Evolutionary conservation across 352 stramenopile species (phyloP).

Genomic region (Phytophthora pistaciae): DNA sequence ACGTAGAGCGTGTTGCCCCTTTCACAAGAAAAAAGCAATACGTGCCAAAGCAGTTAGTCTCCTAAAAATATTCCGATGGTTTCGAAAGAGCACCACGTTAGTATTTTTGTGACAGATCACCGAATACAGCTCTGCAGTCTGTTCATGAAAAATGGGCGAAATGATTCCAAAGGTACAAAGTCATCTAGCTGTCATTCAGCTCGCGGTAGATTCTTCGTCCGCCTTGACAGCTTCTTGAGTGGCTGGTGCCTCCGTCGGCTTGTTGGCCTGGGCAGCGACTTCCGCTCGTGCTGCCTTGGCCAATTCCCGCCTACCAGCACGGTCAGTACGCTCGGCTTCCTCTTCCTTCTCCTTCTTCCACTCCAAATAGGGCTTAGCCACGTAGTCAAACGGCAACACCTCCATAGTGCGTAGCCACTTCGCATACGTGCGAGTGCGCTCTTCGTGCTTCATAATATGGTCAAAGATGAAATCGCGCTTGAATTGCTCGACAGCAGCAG

Average conservation of each 20-base stretch:
- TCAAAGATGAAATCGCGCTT: slow-evolving; percentile 83
- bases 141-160: slow-evolving; percentile 9
- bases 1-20: background rate
- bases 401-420: slow-evolving; percentile 84
- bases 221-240: background rate
- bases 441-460: slow-evolving; percentile 88
- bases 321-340: slow-evolving; percentile 45
- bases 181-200: slow-evolving; percentile 4
- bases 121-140: background rate
- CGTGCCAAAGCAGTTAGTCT: slow-evolving; percentile 25
- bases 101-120: too few relatives aligned
- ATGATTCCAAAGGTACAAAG: background rate
- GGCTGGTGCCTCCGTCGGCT: background rate
- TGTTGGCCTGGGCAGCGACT: slow-evolving; percentile 10
- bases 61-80: slow-evolving; percentile 41
- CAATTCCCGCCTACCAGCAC: slow-evolving; percentile 50
- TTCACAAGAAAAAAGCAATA: slow-evolving; percentile 20
- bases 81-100: slow-evolving; percentile 2
- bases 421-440: slow-evolving; percentile 77
- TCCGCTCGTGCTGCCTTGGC: slow-evolving; percentile 40
- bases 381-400: slow-evolving; percentile 76
- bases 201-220: slow-evolving; percentile 2
- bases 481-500: slow-evolving; percentile 72
- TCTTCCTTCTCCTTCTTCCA: slow-evolving; percentile 88
- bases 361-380: slow-evolving; percentile 56